Evolutionary conservation across 2,329 filamentous ascomycete genomes (phyloP).

Genomic region (Colletotrichum filicis): DNA sequence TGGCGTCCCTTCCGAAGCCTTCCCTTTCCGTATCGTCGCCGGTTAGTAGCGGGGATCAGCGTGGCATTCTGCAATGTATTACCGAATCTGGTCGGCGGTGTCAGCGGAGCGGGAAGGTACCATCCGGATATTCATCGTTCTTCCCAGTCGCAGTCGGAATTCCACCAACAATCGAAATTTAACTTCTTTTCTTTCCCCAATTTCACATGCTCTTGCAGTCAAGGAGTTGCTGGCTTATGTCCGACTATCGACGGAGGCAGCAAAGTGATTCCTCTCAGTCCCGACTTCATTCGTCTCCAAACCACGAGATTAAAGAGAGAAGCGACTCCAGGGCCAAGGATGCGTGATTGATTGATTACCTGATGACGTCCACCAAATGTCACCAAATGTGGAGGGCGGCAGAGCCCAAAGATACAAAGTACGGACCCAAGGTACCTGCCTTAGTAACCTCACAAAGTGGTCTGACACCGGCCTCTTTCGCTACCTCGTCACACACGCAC

Average conservation of each 20-base stretch:
- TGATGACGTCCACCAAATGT: slow-evolving; percentile 24
- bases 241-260: not conserved
- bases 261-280: not conserved
- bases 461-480: slow-evolving; percentile 26
- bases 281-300: not conserved
- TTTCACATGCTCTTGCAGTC: not conserved
- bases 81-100: slow-evolving; percentile 16
- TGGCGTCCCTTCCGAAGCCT: slow-evolving; percentile 1
- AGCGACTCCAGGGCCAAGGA: not conserved
- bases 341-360: not conserved
- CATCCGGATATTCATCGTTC: slow-evolving; percentile 4
- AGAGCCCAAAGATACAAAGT: no score
- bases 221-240: not conserved
- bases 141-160: not conserved
- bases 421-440: not conserved
- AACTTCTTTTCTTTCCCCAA: not conserved
- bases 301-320: not conserved
- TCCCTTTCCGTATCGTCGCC: slow-evolving; percentile 16
- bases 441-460: not conserved
- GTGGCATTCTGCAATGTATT: slow-evolving; percentile 3
- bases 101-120: slow-evolving; percentile 13
- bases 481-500: slow-evolving; percentile 16
- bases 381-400: slow-evolving; percentile 3
- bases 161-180: not conserved
- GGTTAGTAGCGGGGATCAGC: slow-evolving; percentile 26